Base-by-base conservation (phyloP, 2,329 filamentous ascomycete species). In the Fonsecaea multimorphosa region DNA sequence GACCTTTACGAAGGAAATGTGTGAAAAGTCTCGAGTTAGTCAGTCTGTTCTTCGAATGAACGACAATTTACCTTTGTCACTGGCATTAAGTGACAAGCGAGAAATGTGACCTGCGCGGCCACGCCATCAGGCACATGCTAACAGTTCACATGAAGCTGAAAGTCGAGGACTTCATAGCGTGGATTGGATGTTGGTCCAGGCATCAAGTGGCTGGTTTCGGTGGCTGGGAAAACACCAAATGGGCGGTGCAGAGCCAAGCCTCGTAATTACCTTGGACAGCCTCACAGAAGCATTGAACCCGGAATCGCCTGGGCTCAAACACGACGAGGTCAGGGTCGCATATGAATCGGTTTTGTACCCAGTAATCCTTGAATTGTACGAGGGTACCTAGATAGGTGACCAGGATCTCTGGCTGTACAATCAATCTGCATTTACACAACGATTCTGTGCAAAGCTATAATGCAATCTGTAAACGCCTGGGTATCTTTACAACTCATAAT, bases 401-500 rank as follows among this genome's bases (percentile, higher is more conserved):
- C 12, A n/a, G n/a, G 11, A 12, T 49, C 44, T 49, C 54, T 57
- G 32, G 32, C 40, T 38, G 27, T 49, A 36, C 54, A 16, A 58
- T 6, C 24, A 44, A 36, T 52, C 31, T 31, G 29, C 52, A 16
- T 61, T 40, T 53, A 38, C 56, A 58, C 38, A 34, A 49, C 19
- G 8, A 31, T 46, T 40, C 49, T 64, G 34, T 38, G 58, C 34
- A 59, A n/a, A 64, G 11, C 55, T 59, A 64, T 31, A 19, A 46
- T 44, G 57, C 22, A 38, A 61, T 14, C 58, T 52, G 22, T 52
- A 61, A 61, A 36, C 27, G 16, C 24, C 44, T 19, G 63, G 58
- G 63, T 65, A 65, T 65, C 57, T 60, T 22, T 38, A 58, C 24
- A 29, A 32, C 24, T 34, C 53, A 38, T 34, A 40, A 56, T 40